Evolutionary conservation across 306 rosid genomes (phyloP), one percentile per base, ranked within the genome.

Genomic region (Purshia tridentata): DNA sequence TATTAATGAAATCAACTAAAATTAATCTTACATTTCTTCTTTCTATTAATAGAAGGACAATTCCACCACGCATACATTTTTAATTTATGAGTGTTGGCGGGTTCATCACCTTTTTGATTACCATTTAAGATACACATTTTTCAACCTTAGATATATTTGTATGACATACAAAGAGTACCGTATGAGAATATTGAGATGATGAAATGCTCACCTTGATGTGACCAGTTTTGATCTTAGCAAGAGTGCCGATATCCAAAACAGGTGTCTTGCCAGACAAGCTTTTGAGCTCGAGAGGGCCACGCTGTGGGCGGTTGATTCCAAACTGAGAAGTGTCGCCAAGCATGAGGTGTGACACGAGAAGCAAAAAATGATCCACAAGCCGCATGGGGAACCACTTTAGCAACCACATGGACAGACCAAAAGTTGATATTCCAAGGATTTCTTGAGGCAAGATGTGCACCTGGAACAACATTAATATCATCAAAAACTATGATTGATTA

Each of bases 401-500:
- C 76, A 95, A 83, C 76, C 86, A 87, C 93, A 90, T 92, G 3
- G 99, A 92, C 75, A 92, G 76, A n/a, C 96, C 92, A 86, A 95
- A 95, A 23, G 97, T 95, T 73, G 99, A 95, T 89, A 81, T 88
- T 82, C 99, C 99, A 7, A 95, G 69, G 83, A 95, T 90, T 76
- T 90, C 91, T 51, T 90, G 97, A 46, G 99, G 99, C 83, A 95
- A 80, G 60, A 92, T 87, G 77, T 95, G 99, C 77, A 95, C 93
- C 99, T 95, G 78, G 83, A 72, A 2, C 35, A 29, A 29, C 35
- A 77, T 53, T 54, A 58, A 4, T 74, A 77, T 45, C 65, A 6
- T 41, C 42, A 2, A 55, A 46, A 7, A 23, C 23, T 23, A 23
- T 23, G 35, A 23, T 23, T 23, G 2, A 23, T 23, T 23, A 23